Evolutionary conservation across 768 basidiomycete genomes (phyloP), one percentile per base, ranked within the genome.

Genomic region (Xanthoconium stramineum): DNA sequence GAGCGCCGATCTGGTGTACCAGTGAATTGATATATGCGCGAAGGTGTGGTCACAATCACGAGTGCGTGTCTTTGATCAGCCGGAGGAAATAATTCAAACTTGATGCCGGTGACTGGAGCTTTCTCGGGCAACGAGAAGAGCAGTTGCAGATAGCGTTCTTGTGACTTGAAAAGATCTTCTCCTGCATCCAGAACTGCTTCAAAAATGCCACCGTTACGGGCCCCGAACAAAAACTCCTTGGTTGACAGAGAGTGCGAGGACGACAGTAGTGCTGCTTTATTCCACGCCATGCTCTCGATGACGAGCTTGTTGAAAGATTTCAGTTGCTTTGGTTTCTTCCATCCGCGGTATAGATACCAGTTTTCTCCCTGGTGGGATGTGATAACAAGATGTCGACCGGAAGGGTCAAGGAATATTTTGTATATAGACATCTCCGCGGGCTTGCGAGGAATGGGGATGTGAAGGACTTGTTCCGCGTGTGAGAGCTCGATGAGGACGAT

Each of bases 251-350:
- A 77, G 68, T 87, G 79, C 12, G 85, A 75, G 0, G 86, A 79
- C 9, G 87, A 80, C 38, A 88, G 74, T 45, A 87, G 67, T 48
- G 82, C 80, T 50, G 83, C 67, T 71, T 83, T 88, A 64, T 93
- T 94, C 96, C 96, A 98, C 0, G 91, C 91, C 39, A 98, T 78
- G 59, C 91, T 88, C 70, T 95, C 91, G 61, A 98, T 88, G 65
- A 91, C 80, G 77, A 92, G 86, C 69, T 91, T 69, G 71, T 90
- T 69, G 72, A 94, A 88, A 9, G 78, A 76, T 65, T 91, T 88
- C 51, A 98, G 76, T 43, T 80, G 86, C 43, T 83, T 81, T 0
- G 92, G 88, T 65, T 94, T 91, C 76, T 89, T 89, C 83, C 87
- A 88, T 10, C 82, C 80, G 51, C 82, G 79, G 65, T 84, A 94